These are phyloP conservation scores for Fusarium albidum DNA, from an alignment of 2,329 filamentous ascomycete genomes.

Conservation along the genomic window DNA sequence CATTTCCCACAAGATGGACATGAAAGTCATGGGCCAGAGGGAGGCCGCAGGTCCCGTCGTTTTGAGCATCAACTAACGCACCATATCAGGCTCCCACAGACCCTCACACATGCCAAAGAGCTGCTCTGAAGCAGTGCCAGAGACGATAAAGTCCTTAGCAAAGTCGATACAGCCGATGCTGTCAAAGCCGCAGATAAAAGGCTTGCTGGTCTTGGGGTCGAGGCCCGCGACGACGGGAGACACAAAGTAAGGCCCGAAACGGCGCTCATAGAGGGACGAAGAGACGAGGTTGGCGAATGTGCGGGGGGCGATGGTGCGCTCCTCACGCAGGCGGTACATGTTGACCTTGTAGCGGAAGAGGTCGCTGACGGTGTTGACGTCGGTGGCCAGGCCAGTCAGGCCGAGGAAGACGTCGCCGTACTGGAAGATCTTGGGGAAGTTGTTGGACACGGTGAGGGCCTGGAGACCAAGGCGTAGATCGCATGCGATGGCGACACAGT, in stretches of 20 bases:
- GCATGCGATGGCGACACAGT: slow-evolving; percentile 99
- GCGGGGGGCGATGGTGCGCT: slow-evolving; percentile 92
- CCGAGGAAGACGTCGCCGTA: slow-evolving; percentile 96
- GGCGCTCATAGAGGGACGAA: slow-evolving; percentile 88
- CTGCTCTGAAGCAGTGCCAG: slow-evolving; percentile 95
- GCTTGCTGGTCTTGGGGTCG: slow-evolving; percentile 91
- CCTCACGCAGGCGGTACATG: slow-evolving; percentile 98
- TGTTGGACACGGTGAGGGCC: slow-evolving; percentile 96
- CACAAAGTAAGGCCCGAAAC: slow-evolving; percentile 97
- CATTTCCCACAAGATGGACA: background rate
- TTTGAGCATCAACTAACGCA: slow-evolving; percentile 54
- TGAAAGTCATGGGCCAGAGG: background rate
- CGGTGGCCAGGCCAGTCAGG: slow-evolving; percentile 94
- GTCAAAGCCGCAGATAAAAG: slow-evolving; percentile 99
- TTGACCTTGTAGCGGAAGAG: slow-evolving; percentile 99
- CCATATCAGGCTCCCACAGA: slow-evolving; percentile 96
- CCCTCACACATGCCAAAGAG: slow-evolving; percentile 99
- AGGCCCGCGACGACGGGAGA: slow-evolving; percentile 93
- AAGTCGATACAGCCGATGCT: slow-evolving; percentile 99
- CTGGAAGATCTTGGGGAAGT: slow-evolving; percentile 99
- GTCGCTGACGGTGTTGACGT: slow-evolving; percentile 93
- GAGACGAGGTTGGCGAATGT: slow-evolving; percentile 97
- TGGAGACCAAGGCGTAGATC: slow-evolving; percentile 97
- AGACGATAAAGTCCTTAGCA: slow-evolving; percentile 99
- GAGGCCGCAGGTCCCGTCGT: too few relatives aligned